Conservation (phyloP, 805 yeast genomes). For the Huiozyma naganishii region DNA sequence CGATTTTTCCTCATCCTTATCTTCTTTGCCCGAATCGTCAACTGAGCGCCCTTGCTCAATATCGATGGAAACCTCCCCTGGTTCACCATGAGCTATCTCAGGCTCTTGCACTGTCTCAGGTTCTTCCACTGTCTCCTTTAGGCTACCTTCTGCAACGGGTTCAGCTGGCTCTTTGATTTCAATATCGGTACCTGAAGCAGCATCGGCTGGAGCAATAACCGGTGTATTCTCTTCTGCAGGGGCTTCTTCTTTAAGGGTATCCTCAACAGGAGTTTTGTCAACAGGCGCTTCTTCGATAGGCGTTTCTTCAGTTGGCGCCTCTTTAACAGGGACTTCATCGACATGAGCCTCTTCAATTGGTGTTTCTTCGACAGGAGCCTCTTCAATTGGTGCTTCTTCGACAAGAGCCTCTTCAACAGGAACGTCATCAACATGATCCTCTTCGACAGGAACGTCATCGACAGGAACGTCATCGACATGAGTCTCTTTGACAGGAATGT, state of each 20-base stretch:
- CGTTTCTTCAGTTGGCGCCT: slow-evolving; percentile 2
- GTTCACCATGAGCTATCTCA: background rate
- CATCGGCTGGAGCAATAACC: too few relatives aligned
- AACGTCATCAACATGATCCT: slow-evolving; percentile 6
- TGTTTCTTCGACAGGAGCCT: slow-evolving; percentile 2
- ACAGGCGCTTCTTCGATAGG: slow-evolving; percentile 1
- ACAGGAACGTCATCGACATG: slow-evolving; percentile 7
- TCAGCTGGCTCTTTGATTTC: background rate
- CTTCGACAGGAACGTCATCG: background rate
- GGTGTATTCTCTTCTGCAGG: slow-evolving; percentile 1
- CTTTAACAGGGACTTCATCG: slow-evolving; percentile 1
- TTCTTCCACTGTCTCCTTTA: slow-evolving; percentile 1
- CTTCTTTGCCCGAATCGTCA: too few relatives aligned
- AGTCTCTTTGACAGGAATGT: background rate
- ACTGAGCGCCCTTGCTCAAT: too few relatives aligned
- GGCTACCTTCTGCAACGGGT: slow-evolving; percentile 2
- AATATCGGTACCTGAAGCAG: background rate
- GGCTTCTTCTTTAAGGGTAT: slow-evolving; percentile 5
- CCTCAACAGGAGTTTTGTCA: background rate
- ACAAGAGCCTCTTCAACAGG: slow-evolving; percentile 3
- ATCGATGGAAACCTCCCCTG: background rate
- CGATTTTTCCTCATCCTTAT: slow-evolving; percentile 37
- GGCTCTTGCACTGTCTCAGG: background rate
- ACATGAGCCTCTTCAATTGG: slow-evolving; percentile 6
- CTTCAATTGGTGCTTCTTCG: slow-evolving; percentile 1